Base-by-base conservation (phyloP, 2,329 filamentous ascomycete genomes). In the Colletotrichum sp. region DNA sequence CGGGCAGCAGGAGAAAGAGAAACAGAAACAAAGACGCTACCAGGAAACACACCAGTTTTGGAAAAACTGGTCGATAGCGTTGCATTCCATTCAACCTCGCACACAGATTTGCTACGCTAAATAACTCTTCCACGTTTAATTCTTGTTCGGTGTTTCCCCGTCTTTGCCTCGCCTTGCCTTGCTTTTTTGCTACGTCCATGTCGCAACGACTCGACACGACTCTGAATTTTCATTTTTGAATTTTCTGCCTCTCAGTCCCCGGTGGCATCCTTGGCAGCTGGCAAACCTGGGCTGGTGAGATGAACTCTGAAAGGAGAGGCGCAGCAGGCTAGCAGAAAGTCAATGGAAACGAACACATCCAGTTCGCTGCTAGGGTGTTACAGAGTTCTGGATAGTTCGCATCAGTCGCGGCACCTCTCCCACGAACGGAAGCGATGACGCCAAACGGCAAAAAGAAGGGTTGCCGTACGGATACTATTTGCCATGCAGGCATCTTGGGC, bases 261-360 rank as follows among this genome's bases (percentile, higher is more conserved):
- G 15, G 13, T 62, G 22, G 22, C 57, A 67, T 63, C 72, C 49
- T 63, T 62, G 52, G 72, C 55, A 22, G 72, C 63, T 55, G n/a
- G 44, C 44, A 52, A 22, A 22, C 44, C 44, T 7, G 44, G 52
- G 70, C 72, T 63, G 69, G 62, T 76, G 63, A 72, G 73, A 76
- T 72, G 69, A 76, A 76, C 69, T 76, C 57, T 72, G 63, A 64
- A 29, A 32, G 49, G 22, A 44, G 32, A 72, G 69, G 73, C 73
- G 63, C 70, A 65, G 70, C 63, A 57, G 63, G 39, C 69, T 67
- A 68, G 69, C 69, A 52, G 22, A 44, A 63, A 68, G 55, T 72
- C 70, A 72, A 68, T 72, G 73, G 62, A 32, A 68, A 76, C 69
- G 69, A 76, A 69, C 73, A 72, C 69, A 72, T 73, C 73, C 57